phyloP scores from a whole-genome alignment of 1,139 yeast genomes.

The Pichia norvegensis region DNA sequence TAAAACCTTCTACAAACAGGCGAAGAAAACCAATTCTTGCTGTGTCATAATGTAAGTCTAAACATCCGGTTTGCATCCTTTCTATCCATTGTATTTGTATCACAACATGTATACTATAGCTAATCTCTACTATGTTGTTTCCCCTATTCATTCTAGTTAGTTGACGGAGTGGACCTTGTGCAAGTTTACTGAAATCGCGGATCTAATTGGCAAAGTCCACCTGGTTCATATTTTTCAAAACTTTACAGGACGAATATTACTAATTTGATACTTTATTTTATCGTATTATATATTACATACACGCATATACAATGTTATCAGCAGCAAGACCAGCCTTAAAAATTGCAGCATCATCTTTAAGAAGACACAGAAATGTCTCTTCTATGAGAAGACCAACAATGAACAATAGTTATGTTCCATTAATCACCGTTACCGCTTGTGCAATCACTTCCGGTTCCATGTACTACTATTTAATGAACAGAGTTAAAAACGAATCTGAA shows the following conservation, averaged over 20 bases:
- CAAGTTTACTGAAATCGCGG: too few relatives aligned
- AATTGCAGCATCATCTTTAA: not conserved
- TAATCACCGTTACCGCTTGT: constrained; percentile 15
- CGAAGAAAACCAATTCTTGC: constrained; percentile 95
- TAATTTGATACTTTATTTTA: not conserved
- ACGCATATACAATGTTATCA: not conserved
- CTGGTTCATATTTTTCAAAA: too few relatives aligned
- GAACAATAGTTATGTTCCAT: constrained; percentile 9
- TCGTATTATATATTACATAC: not conserved
- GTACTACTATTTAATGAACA: constrained; percentile 14
- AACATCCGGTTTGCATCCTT: not conserved
- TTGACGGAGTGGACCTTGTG: too few relatives aligned
- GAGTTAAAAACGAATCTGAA: constrained; percentile 12
- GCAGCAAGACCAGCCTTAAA: not conserved
- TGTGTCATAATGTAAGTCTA: constrained; percentile 61
- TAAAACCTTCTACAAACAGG: constrained; percentile 93
- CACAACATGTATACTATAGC: not conserved
- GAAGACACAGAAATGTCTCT: not conserved
- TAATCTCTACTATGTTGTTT: not conserved
- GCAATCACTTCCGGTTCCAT: constrained; percentile 16
- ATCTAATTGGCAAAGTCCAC: too few relatives aligned
- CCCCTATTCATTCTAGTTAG: not conserved
- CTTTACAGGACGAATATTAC: too few relatives aligned
- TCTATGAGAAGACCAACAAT: not conserved
- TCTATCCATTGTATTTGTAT: not conserved